phyloP scores from a whole-genome alignment of 2,329 filamentous ascomycete species.

The Calonectria pseudoreteaudii region DNA sequence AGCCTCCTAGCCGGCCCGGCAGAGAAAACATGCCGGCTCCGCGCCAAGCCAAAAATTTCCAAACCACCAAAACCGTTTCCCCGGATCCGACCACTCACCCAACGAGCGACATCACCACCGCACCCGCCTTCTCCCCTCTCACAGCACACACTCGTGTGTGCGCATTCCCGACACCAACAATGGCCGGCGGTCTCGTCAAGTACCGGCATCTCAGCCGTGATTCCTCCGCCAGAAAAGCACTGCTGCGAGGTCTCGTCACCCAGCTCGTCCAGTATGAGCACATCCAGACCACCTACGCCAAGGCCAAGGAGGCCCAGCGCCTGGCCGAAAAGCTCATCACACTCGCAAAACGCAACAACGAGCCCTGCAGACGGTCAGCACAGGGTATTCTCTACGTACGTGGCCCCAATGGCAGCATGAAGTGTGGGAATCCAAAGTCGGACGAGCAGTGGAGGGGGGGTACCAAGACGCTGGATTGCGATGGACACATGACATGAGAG shows the following conservation, averaged over 20 bases:
- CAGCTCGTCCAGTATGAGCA: slow-evolving; percentile 93
- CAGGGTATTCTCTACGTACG: slow-evolving; percentile 87
- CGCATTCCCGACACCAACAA: slow-evolving; percentile 51
- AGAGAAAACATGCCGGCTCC: slow-evolving; percentile 45
- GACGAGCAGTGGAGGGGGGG: not conserved
- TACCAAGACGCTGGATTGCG: not conserved
- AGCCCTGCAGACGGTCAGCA: slow-evolving; percentile 81
- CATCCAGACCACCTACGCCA: slow-evolving; percentile 94
- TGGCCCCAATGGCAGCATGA: slow-evolving; percentile 33
- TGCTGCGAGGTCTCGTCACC: slow-evolving; percentile 95
- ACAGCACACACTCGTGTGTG: not conserved
- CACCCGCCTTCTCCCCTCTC: not conserved
- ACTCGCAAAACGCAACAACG: slow-evolving; percentile 91
- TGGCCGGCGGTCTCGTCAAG: slow-evolving; percentile 89
- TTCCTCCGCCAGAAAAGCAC: slow-evolving; percentile 88
- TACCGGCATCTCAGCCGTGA: slow-evolving; percentile 89
- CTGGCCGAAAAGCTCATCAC: slow-evolving; percentile 96
- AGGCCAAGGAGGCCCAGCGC: slow-evolving; percentile 96
- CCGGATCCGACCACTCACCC: slow-evolving; percentile 28
- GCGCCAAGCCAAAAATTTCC: slow-evolving; percentile 49
- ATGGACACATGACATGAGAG: not conserved
- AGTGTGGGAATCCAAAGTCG: not conserved
- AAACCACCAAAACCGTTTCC: slow-evolving; percentile 39
- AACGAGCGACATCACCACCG: slow-evolving; percentile 21
- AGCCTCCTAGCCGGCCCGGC: slow-evolving; percentile 37